These are phyloP conservation scores for Kodamaea hsintzibuensis DNA, from an alignment of 805 yeast genomes.

Conservation along the genomic window DNA sequence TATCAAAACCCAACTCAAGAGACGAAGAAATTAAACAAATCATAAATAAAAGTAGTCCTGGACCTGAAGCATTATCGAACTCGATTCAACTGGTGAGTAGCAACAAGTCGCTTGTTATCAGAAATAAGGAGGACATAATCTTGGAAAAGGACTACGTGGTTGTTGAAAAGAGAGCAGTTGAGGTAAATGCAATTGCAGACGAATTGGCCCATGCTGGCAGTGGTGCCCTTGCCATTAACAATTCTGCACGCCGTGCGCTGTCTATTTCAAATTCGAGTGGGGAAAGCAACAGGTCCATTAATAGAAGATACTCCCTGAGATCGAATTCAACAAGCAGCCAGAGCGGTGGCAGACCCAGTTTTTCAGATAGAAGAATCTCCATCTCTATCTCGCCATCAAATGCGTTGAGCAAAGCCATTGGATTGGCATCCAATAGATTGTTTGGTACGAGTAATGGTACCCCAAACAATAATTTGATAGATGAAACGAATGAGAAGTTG, in stretches of 20 bases:
- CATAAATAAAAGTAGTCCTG: constrained; percentile 45
- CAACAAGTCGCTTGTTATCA: constrained; percentile 13
- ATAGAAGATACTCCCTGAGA: constrained; percentile 41
- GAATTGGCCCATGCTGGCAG: constrained; percentile 71
- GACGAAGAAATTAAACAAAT: constrained; percentile 50
- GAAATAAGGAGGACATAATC: constrained; percentile 43
- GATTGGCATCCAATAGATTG: constrained; percentile 82
- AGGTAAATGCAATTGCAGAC: constrained; percentile 93
- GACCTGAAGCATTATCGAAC: constrained; percentile 32
- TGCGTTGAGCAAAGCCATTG: constrained; percentile 85
- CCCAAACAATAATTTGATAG: constrained; percentile 13
- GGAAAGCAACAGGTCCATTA: constrained; percentile 16
- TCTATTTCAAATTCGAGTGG: constrained; percentile 20
- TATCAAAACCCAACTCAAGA: constrained; percentile 12
- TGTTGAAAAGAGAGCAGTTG: constrained; percentile 91
- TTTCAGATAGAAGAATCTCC: constrained; percentile 63
- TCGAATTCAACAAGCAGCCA: constrained; percentile 50
- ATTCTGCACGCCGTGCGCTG: constrained; percentile 28
- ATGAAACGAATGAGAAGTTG: constrained; percentile 12
- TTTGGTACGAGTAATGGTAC: constrained; percentile 51
- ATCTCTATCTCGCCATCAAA: constrained; percentile 78
- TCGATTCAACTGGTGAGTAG: constrained; percentile 19
- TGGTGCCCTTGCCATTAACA: constrained; percentile 47
- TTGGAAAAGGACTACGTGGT: constrained; percentile 89
- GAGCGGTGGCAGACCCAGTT: constrained; percentile 53